Evolutionary conservation across 352 stramenopile genomes (phyloP).

Genomic region (Globisporangium polare): DNA sequence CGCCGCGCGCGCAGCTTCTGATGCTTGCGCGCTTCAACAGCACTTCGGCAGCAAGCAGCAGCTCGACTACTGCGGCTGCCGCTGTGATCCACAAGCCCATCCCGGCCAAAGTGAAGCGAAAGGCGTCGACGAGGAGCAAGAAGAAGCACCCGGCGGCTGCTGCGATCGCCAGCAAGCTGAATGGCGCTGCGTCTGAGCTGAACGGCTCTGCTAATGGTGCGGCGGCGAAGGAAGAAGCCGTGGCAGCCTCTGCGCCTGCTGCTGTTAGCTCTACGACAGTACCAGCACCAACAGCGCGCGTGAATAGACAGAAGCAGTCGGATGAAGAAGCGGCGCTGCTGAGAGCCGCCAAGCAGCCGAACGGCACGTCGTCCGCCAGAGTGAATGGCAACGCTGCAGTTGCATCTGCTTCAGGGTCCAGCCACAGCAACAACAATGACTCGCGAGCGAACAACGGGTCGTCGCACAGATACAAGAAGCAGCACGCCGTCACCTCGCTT

Average conservation of each 20-base stretch:
- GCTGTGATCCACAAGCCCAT: conserved; percentile 17
- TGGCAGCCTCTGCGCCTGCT: background rate
- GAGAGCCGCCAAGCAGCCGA: conserved; percentile 11
- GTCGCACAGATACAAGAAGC: conserved; percentile 4
- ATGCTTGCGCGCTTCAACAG: conserved; percentile 14
- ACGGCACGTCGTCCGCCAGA: conserved; percentile 5
- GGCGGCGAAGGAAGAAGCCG: background rate
- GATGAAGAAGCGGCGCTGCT: conserved; percentile 12
- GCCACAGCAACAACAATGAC: conserved; percentile 1
- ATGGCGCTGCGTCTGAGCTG: background rate
- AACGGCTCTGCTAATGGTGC: conserved; percentile 7
- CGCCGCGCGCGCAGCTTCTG: background rate
- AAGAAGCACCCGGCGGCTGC: conserved; percentile 14
- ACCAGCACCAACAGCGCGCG: background rate
- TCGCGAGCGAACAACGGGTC: background rate
- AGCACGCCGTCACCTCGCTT: background rate
- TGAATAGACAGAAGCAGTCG: conserved; percentile 13
- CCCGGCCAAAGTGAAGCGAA: conserved; percentile 21
- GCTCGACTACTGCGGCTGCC: background rate
- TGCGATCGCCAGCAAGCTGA: conserved; percentile 20
- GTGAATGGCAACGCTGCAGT: background rate
- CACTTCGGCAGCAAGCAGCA: background rate
- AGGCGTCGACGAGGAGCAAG: conserved; percentile 12
- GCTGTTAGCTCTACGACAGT: background rate
- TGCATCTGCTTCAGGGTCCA: background rate